These are phyloP conservation scores for Cercophora newfieldiana DNA, from an alignment of 495 filamentous ascomycete species.

Conservation along the genomic window DNA sequence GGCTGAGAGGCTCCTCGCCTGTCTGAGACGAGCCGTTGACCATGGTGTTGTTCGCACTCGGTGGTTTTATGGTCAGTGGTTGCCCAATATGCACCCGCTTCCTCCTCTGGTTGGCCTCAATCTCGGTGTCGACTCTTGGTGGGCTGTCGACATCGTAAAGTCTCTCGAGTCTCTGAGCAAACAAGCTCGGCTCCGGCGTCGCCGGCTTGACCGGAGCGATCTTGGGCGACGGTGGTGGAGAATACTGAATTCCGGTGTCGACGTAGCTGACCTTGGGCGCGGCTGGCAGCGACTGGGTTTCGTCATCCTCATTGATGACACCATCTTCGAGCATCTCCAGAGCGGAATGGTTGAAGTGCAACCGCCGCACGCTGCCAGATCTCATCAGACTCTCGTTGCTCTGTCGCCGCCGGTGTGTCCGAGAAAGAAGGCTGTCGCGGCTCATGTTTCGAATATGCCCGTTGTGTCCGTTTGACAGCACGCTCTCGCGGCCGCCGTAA, in stretches of 20 bases:
- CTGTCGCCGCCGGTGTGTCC: slow-evolving; percentile 46
- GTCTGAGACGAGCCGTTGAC: slow-evolving; percentile 75
- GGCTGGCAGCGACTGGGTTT: slow-evolving; percentile 27
- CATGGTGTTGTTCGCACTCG: slow-evolving; percentile 48
- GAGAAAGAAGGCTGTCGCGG: slow-evolving; percentile 41
- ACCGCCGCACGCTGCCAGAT: slow-evolving; percentile 49
- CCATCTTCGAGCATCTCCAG: slow-evolving; percentile 52
- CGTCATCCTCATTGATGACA: slow-evolving; percentile 52
- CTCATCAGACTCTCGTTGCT: slow-evolving; percentile 54
- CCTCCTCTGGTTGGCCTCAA: slow-evolving; percentile 69
- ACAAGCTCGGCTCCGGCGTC: slow-evolving; percentile 38
- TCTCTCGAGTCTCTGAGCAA: slow-evolving; percentile 35
- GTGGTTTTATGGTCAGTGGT: slow-evolving; percentile 42
- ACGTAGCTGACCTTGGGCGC: slow-evolving; percentile 50
- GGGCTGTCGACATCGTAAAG: slow-evolving; percentile 41
- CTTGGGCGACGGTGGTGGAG: slow-evolving; percentile 74
- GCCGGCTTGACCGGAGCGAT: slow-evolving; percentile 42
- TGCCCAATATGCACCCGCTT: slow-evolving; percentile 58
- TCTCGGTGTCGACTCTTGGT: slow-evolving; percentile 52
- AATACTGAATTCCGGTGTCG: slow-evolving; percentile 78
- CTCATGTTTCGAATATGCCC: slow-evolving; percentile 40
- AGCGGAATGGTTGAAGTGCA: slow-evolving; percentile 49
- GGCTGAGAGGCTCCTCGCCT: slow-evolving; percentile 62
- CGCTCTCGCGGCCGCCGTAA: slow-evolving; percentile 55
- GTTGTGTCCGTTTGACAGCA: slow-evolving; percentile 41